Evolutionary conservation across 108 stramenopile species (phyloP).

Genomic region (Chaetoceros muelleri): DNA sequence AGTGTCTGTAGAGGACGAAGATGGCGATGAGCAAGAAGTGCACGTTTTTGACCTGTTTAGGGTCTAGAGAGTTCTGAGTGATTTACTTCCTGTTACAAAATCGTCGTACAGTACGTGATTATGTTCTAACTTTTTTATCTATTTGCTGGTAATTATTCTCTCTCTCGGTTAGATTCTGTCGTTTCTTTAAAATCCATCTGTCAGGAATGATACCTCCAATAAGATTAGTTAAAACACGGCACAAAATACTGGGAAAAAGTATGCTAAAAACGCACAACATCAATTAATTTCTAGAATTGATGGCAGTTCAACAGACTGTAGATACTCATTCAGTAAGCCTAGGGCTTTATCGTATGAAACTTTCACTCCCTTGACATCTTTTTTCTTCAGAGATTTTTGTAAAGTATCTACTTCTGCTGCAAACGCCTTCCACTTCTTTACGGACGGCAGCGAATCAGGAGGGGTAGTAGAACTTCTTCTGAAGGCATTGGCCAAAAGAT

Average conservation of each 20-base stretch:
- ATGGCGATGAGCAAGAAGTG: background rate
- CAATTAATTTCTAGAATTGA: slow-evolving; percentile 24
- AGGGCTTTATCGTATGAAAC: slow-evolving; percentile 34
- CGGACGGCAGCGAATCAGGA: slow-evolving; percentile 44
- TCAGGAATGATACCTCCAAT: too few species aligned
- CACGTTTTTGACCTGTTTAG: background rate
- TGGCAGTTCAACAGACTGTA: slow-evolving; percentile 60
- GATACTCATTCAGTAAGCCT: slow-evolving; percentile 49
- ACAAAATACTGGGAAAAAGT: too few species aligned
- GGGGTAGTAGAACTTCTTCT: slow-evolving; percentile 44
- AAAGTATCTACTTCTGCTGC: slow-evolving; percentile 44
- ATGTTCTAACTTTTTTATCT: too few species aligned
- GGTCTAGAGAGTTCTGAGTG: too few species aligned
- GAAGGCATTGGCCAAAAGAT: slow-evolving; percentile 65
- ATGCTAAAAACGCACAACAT: background rate
- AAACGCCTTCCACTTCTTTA: slow-evolving; percentile 80
- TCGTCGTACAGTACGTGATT: too few species aligned
- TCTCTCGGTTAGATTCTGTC: too few species aligned
- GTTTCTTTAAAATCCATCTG: too few species aligned
- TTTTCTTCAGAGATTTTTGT: slow-evolving; percentile 46
- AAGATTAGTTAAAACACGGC: background rate
- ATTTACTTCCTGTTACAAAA: too few species aligned
- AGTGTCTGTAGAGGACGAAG: background rate
- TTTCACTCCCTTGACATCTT: slow-evolving; percentile 35
- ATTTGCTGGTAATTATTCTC: too few species aligned